phyloP scores from a whole-genome alignment of 106 monocot species.

The Dioscorea zingiberensis region DNA sequence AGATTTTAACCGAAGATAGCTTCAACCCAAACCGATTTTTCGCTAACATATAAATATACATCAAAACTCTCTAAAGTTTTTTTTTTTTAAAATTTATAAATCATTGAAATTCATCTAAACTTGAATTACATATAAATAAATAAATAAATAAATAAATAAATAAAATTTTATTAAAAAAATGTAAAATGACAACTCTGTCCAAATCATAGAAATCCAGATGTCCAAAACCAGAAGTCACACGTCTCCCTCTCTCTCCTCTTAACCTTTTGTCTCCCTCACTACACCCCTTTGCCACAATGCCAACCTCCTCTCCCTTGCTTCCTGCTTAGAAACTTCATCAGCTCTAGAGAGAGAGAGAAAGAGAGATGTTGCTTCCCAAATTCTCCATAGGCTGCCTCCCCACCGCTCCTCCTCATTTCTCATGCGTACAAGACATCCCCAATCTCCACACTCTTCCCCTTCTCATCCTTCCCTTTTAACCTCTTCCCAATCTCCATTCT shows the following conservation, averaged over 20 bases:
- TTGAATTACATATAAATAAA: background rate
- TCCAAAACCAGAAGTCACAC: too few relatives aligned
- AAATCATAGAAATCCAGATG: too few relatives aligned
- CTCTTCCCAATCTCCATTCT: background rate
- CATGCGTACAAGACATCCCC: constrained; percentile 52
- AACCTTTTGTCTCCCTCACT: constrained; percentile 9
- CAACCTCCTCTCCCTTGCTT: constrained; percentile 14
- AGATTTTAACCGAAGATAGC: too few relatives aligned
- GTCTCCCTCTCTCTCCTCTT: background rate
- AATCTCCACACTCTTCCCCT: constrained; percentile 12
- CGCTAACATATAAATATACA: too few relatives aligned
- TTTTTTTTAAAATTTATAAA: background rate
- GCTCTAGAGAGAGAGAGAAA: constrained; percentile 11
- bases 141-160: background rate
- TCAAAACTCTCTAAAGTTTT: too few relatives aligned
- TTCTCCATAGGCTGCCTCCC: constrained; percentile 23
- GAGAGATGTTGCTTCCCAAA: constrained; percentile 16
- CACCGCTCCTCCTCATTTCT: constrained; percentile 7
- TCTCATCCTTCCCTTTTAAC: background rate
- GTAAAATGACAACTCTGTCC: background rate
- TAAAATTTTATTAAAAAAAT: background rate
- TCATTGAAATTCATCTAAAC: background rate
- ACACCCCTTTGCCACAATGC: constrained; percentile 2
- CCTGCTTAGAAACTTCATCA: constrained; percentile 16
- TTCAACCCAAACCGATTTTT: too few relatives aligned